Evolutionary conservation across 164 flowering plant species (phyloP).

Genomic region (Stephania yunnanensis): DNA sequence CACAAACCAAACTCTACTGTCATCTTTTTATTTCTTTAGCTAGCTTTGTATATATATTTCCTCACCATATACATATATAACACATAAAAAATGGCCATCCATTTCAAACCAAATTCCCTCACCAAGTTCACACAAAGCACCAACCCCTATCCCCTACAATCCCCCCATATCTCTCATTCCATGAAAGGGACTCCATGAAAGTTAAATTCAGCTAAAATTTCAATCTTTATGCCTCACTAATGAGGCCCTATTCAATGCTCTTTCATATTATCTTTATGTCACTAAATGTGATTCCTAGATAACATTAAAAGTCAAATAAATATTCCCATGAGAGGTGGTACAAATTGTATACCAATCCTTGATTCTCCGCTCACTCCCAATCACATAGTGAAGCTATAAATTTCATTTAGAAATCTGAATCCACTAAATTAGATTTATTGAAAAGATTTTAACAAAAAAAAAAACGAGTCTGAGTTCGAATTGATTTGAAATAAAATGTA

Average conservation of each 20-base stretch:
- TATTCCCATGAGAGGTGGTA: constrained; percentile 35
- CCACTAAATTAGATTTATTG: too few species aligned
- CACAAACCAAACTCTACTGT: not conserved
- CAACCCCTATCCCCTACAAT: constrained; percentile 16
- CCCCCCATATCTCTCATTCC: constrained; percentile 8
- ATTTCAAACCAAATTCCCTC: constrained; percentile 37
- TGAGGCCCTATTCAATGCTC: too few species aligned
- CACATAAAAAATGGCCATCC: constrained; percentile 24
- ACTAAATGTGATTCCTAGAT: constrained; percentile 41
- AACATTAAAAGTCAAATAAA: constrained; percentile 35
- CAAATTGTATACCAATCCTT: constrained; percentile 37
- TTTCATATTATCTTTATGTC: not conserved
- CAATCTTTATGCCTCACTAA: too few species aligned
- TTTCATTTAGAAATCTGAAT: not conserved
- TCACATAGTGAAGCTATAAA: constrained; percentile 16
- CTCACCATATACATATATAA: constrained; percentile 1
- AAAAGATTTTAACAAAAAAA: too few species aligned
- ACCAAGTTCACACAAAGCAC: constrained; percentile 18
- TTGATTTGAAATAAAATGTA: too few species aligned
- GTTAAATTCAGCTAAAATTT: not conserved
- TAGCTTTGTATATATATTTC: constrained; percentile 39
- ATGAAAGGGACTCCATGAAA: constrained; percentile 19
- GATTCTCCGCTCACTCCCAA: constrained; percentile 33
- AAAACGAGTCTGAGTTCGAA: too few species aligned
- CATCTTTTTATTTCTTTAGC: constrained; percentile 23